Evolutionary conservation across 257 asterid species (phyloP), one percentile per base, ranked within the genome.

Genomic region (Mentha longifolia): DNA sequence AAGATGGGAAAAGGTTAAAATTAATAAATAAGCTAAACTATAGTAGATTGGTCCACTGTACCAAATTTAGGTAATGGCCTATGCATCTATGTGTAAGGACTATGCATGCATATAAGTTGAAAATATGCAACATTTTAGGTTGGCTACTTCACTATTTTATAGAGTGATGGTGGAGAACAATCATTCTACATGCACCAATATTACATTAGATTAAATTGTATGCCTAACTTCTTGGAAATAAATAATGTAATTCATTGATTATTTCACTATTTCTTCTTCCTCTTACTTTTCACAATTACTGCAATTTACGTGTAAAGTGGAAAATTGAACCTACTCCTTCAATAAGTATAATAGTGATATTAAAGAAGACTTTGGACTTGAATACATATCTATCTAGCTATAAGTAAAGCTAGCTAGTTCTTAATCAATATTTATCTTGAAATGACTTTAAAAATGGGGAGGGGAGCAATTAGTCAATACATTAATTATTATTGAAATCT

Each of bases 21-120:
- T 28, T 28, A 28, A 71, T 25, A 62, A 49, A 80, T 55, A 76
- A 72, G 73, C 68, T 80, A 59, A 74, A 9, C 4, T 42, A 42
- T 42, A 42, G 35, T 77, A 81, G 81, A 8, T 78, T 78, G 81
- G 85, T 81, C 85, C 85, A 75, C 70, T 62, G 65, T 71, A 67
- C 66, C 77, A 78, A 74, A 63, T 60, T 68, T 63, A 71, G 78
- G 78, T 14, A 78, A 77, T 66, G 60, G 71, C 57, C 82, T 68
- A 51, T 49, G 52, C 47, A 42, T 59, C 50, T 72, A 58, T 42
- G 47, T 8, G 3, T 4, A 65, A 74, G 73, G 47, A 70, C 76
- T 69, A 45, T 45, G 65, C 63, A 61, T 67, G 70, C 62, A 64
- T 45, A 57, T 76, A 58, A 72, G 76, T 72, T 67, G 76, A 71